A percentile compares a stretch with the other conserved stretches of the same genome.
phyloP scores from a whole-genome alignment of 345 rosid genomes.

The Citrus australasica region DNA sequence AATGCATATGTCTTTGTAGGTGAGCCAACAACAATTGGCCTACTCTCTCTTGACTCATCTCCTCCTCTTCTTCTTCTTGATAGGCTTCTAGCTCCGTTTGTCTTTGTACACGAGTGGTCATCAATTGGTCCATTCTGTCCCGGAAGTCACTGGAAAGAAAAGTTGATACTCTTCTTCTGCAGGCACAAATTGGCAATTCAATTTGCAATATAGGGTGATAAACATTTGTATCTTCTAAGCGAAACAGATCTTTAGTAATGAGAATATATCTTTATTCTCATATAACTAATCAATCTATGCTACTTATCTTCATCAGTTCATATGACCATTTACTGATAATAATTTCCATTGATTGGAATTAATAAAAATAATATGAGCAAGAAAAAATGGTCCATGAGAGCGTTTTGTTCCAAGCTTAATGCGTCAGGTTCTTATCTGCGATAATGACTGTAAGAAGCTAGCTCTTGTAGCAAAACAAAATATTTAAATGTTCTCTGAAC shows the following conservation, averaged over 20 bases:
- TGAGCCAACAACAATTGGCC: constrained; percentile 29
- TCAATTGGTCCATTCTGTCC: constrained; percentile 62
- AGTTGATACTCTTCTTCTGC: constrained; percentile 75
- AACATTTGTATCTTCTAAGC: background rate
- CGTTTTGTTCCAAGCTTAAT: background rate
- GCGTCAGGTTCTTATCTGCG: background rate
- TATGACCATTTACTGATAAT: background rate
- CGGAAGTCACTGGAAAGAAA: constrained; percentile 68
- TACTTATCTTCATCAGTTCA: background rate
- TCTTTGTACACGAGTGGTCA: constrained; percentile 42
- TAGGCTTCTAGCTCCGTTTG: constrained; percentile 25
- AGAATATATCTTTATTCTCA: background rate
- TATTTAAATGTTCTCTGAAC: background rate
- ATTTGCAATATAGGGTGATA: background rate
- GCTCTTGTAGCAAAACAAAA: background rate
- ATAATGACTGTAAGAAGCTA: background rate
- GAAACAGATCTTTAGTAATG: background rate
- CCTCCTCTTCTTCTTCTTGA: constrained; percentile 27
- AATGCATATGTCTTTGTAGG: constrained; percentile 19
- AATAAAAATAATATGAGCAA: background rate
- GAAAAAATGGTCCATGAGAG: background rate
- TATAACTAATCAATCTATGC: background rate
- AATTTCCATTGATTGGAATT: background rate
- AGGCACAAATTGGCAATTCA: constrained; percentile 6
- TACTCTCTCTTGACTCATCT: constrained; percentile 27